These are phyloP conservation scores for Aspergillus campestris DNA, from an alignment of 495 filamentous ascomycete genomes.

Conservation along the genomic window DNA sequence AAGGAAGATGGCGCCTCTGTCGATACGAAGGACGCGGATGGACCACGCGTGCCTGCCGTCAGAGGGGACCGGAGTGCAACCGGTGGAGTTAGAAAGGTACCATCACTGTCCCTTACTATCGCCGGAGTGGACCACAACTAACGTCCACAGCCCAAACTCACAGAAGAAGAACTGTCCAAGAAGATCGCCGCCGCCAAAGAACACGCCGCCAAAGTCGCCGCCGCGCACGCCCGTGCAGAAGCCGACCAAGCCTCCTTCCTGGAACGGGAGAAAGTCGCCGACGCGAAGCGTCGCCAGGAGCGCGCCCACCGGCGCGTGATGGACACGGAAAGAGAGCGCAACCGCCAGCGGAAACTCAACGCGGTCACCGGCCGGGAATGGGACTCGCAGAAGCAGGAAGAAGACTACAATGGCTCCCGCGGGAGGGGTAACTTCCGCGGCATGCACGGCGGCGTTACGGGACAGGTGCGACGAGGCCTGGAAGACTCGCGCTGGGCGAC, in stretches of 20 bases:
- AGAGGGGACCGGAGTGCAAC: constrained; percentile 62
- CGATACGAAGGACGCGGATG: constrained; percentile 19
- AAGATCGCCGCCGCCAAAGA: constrained; percentile 51
- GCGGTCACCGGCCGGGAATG: constrained; percentile 62
- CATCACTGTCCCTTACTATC: not conserved
- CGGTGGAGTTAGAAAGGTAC: constrained; percentile 49
- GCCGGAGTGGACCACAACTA: not conserved
- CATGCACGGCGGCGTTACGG: constrained; percentile 51
- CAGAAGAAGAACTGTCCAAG: constrained; percentile 55
- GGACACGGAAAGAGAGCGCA: constrained; percentile 65
- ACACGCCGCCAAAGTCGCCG: constrained; percentile 47
- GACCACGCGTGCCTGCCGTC: constrained; percentile 44
- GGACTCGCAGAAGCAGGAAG: constrained; percentile 67
- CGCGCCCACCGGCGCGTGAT: constrained; percentile 47
- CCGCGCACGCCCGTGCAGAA: constrained; percentile 57
- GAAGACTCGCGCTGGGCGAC: constrained; percentile 11
- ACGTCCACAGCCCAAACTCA: constrained; percentile 49
- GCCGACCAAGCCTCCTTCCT: constrained; percentile 60
- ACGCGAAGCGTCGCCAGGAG: constrained; percentile 48
- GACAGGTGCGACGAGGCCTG: constrained; percentile 26
- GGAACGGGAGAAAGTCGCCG: constrained; percentile 52
- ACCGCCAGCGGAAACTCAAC: constrained; percentile 60
- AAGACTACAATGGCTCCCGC: constrained; percentile 43
- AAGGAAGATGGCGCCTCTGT: constrained; percentile 12
- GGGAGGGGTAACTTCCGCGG: constrained; percentile 43